Evolutionary conservation across 345 rosid species (phyloP), one percentile per base, ranked within the genome.

Genomic region (Dipteronia dyeriana): DNA sequence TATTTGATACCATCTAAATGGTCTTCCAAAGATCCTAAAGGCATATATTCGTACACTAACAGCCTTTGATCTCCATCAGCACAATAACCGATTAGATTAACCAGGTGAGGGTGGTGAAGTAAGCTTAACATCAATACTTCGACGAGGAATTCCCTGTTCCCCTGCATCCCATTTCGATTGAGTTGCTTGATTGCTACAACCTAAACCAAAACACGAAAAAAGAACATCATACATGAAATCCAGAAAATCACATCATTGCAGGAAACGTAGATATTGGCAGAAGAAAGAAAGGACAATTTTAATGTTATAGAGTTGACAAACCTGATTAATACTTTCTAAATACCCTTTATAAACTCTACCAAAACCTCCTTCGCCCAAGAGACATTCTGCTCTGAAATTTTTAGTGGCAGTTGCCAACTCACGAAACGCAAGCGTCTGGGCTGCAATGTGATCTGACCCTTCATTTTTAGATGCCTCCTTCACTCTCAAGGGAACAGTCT

Each of bases 1-100:
- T 34, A 71, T 78, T 22, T 43, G 54, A 56, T 88, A 94, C 98
- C 98, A n/a, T 88, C 87, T 70, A 94, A 77, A 84, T 94, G 97
- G 71, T 91, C 95, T 86, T 92, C 97, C 70, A 94, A 77, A 54
- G 96, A 92, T 34, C 97, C 97, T 63, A 94, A 79, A 1, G 98
- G 90, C 96, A 94, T 92, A 81, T 90, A 92, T 70, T 94, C 98
- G 38, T 94, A 94, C 51, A 92, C 95, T 80, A 94, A 83, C 84
- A 92, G 98, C 85, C 97, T 87, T 81, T 94, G 98, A 86, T 94
- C 98, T 77, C 98, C 98, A 84, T 92, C 97, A 72, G 97, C 97
- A 80, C 97, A 94, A 51, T 92, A 94, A 20, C 98, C 98, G 31
- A 86, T 92, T 23, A 92, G 80, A 76, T 92, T 94, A 72, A 94